Evolutionary conservation across 2,329 filamentous ascomycete species (phyloP).

Genomic region (Aspergillus ibericus): DNA sequence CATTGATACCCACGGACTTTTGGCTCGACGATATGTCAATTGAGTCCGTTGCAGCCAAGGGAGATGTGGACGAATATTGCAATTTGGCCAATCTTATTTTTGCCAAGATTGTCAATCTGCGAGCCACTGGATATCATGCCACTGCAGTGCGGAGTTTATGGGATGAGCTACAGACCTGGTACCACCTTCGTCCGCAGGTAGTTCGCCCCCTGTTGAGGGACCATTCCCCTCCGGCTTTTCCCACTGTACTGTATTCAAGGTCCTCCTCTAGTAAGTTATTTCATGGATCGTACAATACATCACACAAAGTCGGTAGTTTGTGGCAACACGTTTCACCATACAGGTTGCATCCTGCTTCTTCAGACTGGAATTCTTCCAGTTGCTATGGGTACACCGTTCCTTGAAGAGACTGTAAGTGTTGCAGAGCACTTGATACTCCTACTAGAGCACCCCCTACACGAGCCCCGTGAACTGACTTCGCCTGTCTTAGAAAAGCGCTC

Average conservation of each 20-base stretch:
- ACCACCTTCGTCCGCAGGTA: not conserved
- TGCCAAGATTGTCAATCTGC: constrained; percentile 15
- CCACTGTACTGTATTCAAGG: not conserved
- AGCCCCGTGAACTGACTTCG: not conserved
- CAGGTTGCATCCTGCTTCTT: constrained; percentile 18
- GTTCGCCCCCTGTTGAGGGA: not conserved
- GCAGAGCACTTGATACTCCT: no score
- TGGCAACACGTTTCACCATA: constrained; percentile 20
- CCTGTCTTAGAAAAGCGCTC: not conserved
- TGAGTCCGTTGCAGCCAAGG: constrained; percentile 8
- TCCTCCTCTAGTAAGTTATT: not conserved
- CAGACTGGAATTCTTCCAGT: constrained; percentile 2
- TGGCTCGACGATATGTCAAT: constrained; percentile 16
- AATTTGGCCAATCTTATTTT: constrained; percentile 15
- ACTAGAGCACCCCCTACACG: not conserved
- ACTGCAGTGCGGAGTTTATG: not conserved
- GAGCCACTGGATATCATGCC: not conserved
- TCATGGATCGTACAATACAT: not conserved
- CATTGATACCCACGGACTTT: constrained; percentile 14
- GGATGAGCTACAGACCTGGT: not conserved
- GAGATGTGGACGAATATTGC: constrained; percentile 16
- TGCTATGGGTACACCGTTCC: not conserved
- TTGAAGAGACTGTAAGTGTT: not conserved
- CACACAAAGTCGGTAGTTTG: constrained; percentile 8
- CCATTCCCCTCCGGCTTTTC: not conserved